Evolutionary conservation across 345 rosid species (phyloP), one percentile per base, ranked within the genome.

Genomic region (Aquilaria sinensis): DNA sequence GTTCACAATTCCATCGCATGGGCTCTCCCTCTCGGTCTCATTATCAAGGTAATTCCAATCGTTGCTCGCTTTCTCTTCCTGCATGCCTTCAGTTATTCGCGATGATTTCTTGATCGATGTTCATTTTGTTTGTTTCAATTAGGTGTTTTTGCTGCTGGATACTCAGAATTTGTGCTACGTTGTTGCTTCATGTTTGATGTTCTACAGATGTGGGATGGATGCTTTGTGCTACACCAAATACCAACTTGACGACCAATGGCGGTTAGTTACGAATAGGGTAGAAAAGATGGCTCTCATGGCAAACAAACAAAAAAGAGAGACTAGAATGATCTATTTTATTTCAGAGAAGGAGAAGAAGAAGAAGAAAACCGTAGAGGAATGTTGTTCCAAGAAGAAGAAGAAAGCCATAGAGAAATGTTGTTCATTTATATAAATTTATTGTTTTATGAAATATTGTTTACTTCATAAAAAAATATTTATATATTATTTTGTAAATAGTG

Each of bases 71-170:
- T 57, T 51, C 2, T 14, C 53, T 62, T n/a, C 14, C 56, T 31
- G 2, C 32, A 51, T 6, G 31, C 11, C 37, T 45, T 13, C 41
- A 57, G 15, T 31, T 33, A 12, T 53, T 37, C n/a, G 23, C 23
- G 23, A 23, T 23, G 23, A 23, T 23, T 23, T 23, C 23, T 23
- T 23, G 23, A 23, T 14, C 49, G 31, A 47, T 51, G 10, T 43
- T 53, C 29, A 30, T 47, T 23, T 10, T 10, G 10, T 12, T 15
- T 54, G 7, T 46, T 53, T 3, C 30, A 10, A 54, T 30, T 71
- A 88, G 94, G 91, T 91, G 10, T 86, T 91, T 70, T 86, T 94
- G 10, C 81, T 88, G 92, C 87, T 92, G 52, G 96, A 92, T 78
- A 74, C 92, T 0, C 90, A 80, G 75, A 88, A 92, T 77, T 72